Conservation (phyloP, 805 yeast genomes). For the Cephaloascus albidus region DNA sequence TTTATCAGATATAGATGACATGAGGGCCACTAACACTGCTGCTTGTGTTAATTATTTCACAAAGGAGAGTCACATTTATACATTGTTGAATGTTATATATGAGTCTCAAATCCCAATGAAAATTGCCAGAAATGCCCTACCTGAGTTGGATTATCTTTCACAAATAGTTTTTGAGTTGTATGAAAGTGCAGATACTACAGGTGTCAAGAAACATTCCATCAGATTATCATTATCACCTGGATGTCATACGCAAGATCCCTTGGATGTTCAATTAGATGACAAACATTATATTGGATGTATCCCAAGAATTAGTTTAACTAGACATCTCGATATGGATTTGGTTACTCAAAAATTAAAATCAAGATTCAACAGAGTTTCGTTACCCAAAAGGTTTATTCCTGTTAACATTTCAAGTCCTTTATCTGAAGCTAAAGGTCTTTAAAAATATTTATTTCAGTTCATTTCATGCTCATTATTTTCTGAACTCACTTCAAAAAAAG, state of each 20-base stretch:
- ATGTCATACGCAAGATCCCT: constrained; percentile 95
- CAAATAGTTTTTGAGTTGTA: constrained; percentile 91
- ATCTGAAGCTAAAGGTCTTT: constrained; percentile 9
- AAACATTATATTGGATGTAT: constrained; percentile 96
- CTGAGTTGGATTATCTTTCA: constrained; percentile 91
- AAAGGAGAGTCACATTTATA: constrained; percentile 94
- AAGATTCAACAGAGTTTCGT: constrained; percentile 75
- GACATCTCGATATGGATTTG: constrained; percentile 87
- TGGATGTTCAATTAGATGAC: constrained; percentile 92
- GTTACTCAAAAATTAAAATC: constrained; percentile 74
- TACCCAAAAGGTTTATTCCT: constrained; percentile 89
- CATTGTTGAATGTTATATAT: constrained; percentile 80
- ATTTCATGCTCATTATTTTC: too few relatives aligned
- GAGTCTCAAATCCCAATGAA: constrained; percentile 94
- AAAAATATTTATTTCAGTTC: not conserved
- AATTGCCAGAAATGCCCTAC: constrained; percentile 88
- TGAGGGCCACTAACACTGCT: constrained; percentile 72
- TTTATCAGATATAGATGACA: constrained; percentile 66
- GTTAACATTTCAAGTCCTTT: constrained; percentile 75
- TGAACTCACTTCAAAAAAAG: too few relatives aligned
- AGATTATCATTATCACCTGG: constrained; percentile 94
- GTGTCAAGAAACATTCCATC: constrained; percentile 78
- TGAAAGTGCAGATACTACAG: constrained; percentile 62
- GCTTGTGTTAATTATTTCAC: constrained; percentile 89
- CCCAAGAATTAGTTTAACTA: constrained; percentile 80